phyloP scores from a whole-genome alignment of 2,329 filamentous ascomycete species.

The Colletotrichum zoysiae region DNA sequence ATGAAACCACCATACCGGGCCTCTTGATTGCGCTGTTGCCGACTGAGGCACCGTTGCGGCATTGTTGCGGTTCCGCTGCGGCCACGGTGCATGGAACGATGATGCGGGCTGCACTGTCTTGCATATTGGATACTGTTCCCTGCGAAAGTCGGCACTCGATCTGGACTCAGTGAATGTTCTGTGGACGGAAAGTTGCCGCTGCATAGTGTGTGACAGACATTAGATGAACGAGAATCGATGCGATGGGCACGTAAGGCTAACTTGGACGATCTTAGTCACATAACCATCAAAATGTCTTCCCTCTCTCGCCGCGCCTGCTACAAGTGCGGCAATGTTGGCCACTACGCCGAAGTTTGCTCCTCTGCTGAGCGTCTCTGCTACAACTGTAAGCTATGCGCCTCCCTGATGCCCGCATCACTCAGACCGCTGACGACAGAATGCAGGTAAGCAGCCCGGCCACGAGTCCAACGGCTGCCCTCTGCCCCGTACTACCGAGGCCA shows the following conservation, averaged over 20 bases:
- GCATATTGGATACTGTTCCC: background rate
- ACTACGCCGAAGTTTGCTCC: conserved; percentile 91
- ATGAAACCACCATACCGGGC: background rate
- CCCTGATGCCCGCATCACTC: background rate
- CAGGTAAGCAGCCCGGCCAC: conserved; percentile 89
- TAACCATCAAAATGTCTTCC: conserved; percentile 75
- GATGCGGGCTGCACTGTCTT: background rate
- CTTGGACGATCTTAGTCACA: conserved; percentile 11
- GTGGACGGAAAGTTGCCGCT: background rate
- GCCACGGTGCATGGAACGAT: background rate
- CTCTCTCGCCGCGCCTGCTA: conserved; percentile 87
- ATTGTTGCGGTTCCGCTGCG: background rate
- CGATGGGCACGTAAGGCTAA: conserved; percentile 45
- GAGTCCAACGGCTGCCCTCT: conserved; percentile 98
- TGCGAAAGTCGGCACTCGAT: background rate
- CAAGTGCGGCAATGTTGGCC: conserved; percentile 86
- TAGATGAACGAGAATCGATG: background rate
- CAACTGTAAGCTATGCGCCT: conserved; percentile 80
- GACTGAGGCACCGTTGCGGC: background rate
- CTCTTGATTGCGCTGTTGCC: background rate
- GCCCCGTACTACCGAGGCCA: conserved; percentile 96
- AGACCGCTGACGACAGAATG: conserved; percentile 25
- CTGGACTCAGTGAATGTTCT: background rate
- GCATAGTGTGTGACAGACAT: background rate
- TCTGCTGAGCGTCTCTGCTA: conserved; percentile 99